Evolutionary conservation across 805 yeast species (phyloP).

Genomic region (Kodamaea hsintzibuensis): DNA sequence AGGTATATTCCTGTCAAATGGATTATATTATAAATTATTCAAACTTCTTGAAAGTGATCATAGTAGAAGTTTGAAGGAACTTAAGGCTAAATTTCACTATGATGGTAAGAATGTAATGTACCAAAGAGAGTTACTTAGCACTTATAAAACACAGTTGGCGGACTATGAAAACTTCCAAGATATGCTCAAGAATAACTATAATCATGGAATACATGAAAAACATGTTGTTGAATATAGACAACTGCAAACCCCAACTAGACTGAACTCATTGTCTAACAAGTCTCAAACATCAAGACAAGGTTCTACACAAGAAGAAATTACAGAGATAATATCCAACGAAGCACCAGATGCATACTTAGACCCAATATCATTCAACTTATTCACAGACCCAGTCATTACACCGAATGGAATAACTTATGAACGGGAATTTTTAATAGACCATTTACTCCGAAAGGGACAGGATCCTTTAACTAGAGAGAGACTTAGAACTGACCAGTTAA

Average conservation of each 20-base stretch:
- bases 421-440: constrained; percentile 11
- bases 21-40: constrained; percentile 23
- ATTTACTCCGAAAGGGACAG: constrained; percentile 15
- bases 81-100: constrained; percentile 16
- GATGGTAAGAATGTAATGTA: constrained; percentile 12
- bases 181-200: constrained; percentile 24
- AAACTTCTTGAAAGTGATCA: constrained; percentile 24
- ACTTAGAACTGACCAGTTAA: constrained; percentile 32
- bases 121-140: constrained; percentile 17
- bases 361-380: constrained; percentile 17
- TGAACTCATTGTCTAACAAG: neutral
- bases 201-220: constrained; percentile 22
- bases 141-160: constrained; percentile 19
- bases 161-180: constrained; percentile 23
- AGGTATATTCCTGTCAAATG: constrained; percentile 18
- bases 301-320: neutral
- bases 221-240: constrained; percentile 13
- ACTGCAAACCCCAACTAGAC: neutral
- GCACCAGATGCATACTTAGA: constrained; percentile 18
- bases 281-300: neutral
- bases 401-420: constrained; percentile 21
- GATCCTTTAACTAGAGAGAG: constrained; percentile 46
- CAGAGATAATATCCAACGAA: constrained; percentile 12
- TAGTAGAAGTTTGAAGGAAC: constrained; percentile 13
- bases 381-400: constrained; percentile 19